Conservation (phyloP, 768 basidiomycete genomes). For the Rhodotorula toruloides region DNA sequence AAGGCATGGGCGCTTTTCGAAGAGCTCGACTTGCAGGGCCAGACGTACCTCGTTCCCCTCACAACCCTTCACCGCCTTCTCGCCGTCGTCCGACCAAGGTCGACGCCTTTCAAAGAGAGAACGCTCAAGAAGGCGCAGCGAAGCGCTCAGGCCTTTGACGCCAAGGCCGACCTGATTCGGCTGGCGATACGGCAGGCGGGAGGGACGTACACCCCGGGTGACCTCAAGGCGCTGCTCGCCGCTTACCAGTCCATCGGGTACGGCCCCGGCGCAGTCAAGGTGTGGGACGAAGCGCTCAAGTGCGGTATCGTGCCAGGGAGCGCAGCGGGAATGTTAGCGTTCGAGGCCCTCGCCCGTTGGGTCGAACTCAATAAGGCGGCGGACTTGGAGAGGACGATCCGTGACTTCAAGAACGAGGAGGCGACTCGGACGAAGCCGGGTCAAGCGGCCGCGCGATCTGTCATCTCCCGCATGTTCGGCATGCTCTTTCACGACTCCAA, state of each 20-base stretch:
- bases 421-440: no score
- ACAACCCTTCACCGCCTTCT: constrained; percentile 7
- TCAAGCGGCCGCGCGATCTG: no score
- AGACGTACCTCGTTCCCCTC: constrained; percentile 17
- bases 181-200: constrained; percentile 19
- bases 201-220: constrained; percentile 1
- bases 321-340: no score
- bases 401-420: no score
- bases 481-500: constrained; percentile 8
- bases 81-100: constrained; percentile 11
- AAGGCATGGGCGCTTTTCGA: constrained; percentile 23
- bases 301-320: not conserved
- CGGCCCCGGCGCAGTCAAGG: constrained; percentile 16
- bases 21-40: constrained; percentile 22
- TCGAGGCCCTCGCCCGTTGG: constrained; percentile 30
- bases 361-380: constrained; percentile 36
- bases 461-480: not conserved
- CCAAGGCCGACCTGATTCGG: constrained; percentile 31
- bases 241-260: constrained; percentile 27
- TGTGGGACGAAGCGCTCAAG: constrained; percentile 26
- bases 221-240: constrained; percentile 16
- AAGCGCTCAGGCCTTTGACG: no score
- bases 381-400: no score
- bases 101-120: no score
- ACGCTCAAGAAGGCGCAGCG: no score